Evolutionary conservation across 2,329 filamentous ascomycete species (phyloP).

Genomic region (Cladosporium colombiae): DNA sequence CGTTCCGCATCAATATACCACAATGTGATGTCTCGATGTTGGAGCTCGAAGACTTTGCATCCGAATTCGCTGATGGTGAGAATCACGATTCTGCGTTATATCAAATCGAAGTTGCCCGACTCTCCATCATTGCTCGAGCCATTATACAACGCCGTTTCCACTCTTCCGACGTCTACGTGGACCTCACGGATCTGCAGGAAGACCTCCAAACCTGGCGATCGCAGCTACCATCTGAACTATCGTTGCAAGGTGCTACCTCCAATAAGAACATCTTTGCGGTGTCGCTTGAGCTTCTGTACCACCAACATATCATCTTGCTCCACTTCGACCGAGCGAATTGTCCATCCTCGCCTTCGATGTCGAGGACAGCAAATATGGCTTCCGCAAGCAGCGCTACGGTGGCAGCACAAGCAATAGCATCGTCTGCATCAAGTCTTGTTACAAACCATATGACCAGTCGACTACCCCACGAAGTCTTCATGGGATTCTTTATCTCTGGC

Average conservation of each 20-base stretch:
- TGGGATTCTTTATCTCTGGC: conserved; percentile 21
- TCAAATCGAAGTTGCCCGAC: conserved; percentile 25
- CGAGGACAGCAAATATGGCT: background rate
- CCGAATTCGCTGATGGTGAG: conserved; percentile 2
- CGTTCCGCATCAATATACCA: conserved; percentile 28
- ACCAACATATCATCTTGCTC: conserved; percentile 21
- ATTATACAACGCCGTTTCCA: conserved; percentile 22
- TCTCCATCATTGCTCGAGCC: conserved; percentile 26
- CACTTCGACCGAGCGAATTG: conserved; percentile 14
- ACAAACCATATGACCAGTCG: conserved; percentile 2
- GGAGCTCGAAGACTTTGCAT: conserved; percentile 23
- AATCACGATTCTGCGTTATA: conserved; percentile 20
- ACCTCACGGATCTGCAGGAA: conserved; percentile 18
- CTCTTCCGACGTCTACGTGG: conserved; percentile 13
- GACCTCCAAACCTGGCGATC: conserved; percentile 2
- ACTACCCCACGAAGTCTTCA: conserved; percentile 20
- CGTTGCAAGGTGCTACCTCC: background rate
- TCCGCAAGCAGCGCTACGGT: background rate
- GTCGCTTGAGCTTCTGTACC: conserved; percentile 16
- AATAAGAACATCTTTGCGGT: conserved; percentile 12
- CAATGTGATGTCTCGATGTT: conserved; percentile 26
- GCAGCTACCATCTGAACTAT: conserved; percentile 1
- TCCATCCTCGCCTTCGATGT: background rate
- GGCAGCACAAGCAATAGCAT: conserved; percentile 20
- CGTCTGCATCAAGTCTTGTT: conserved; percentile 13